phyloP scores from a whole-genome alignment of 371 early-diverging fungal genomes.

The Mortierella sp. region DNA sequence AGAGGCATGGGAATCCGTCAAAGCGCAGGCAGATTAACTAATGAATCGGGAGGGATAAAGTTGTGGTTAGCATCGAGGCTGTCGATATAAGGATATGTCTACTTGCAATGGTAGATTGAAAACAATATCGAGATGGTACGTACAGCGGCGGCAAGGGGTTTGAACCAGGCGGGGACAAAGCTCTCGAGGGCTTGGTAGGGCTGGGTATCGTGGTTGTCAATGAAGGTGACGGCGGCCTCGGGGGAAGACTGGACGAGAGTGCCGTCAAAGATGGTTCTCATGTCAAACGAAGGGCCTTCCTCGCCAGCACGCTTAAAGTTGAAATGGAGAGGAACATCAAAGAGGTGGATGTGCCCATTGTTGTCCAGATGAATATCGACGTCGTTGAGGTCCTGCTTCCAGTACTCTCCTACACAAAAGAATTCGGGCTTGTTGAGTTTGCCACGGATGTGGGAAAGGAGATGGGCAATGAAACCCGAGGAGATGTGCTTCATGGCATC shows the following conservation, averaged over 20 bases:
- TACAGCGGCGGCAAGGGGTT: constrained; percentile 49
- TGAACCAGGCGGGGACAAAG: constrained; percentile 51
- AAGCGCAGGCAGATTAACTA: constrained; percentile 48
- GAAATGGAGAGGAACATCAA: constrained; percentile 60
- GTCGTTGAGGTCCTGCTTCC: constrained; percentile 42
- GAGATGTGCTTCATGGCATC: constrained; percentile 63
- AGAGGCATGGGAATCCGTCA: constrained; percentile 50
- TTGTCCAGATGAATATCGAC: constrained; percentile 44
- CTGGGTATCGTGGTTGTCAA: constrained; percentile 56
- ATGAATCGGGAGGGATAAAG: neutral
- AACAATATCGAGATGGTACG: neutral
- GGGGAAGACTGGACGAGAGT: constrained; percentile 33
- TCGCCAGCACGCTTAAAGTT: constrained; percentile 51
- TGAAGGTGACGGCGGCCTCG: constrained; percentile 54
- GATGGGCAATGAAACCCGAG: constrained; percentile 45
- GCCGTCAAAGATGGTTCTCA: constrained; percentile 57
- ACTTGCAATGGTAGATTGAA: neutral
- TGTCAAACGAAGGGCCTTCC: constrained; percentile 44
- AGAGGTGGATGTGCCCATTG: constrained; percentile 51
- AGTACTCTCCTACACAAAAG: constrained; percentile 60
- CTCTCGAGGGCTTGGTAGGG: constrained; percentile 41
- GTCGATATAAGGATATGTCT: no score
- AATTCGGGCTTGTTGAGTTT: constrained; percentile 41
- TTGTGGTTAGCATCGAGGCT: neutral
- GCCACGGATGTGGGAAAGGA: constrained; percentile 45